Evolutionary conservation across 1,284 basidiomycete genomes (phyloP).

Genomic region (Fomes fomentarius): DNA sequence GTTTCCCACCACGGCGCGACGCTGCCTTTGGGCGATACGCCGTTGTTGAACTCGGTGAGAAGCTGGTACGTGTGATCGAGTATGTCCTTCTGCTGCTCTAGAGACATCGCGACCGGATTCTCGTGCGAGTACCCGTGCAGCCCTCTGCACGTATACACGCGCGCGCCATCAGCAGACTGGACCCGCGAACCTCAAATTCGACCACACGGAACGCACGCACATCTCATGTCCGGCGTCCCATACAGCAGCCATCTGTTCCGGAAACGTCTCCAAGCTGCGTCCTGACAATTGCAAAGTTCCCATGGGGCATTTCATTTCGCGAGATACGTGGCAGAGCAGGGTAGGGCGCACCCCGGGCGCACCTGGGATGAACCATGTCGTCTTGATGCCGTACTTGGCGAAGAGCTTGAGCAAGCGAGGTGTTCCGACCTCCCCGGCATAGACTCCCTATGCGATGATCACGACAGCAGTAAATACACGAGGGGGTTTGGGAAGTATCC

Average conservation of each 20-base stretch:
- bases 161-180: not conserved
- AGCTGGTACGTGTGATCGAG: constrained; percentile 69
- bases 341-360: too few species aligned
- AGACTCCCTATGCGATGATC: constrained; percentile 53
- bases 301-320: too few species aligned
- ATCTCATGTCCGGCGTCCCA: constrained; percentile 74
- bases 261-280: constrained; percentile 73
- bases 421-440: constrained; percentile 74
- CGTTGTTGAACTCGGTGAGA: constrained; percentile 71
- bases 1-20: too few species aligned
- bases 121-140: constrained; percentile 81
- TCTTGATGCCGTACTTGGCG: constrained; percentile 70
- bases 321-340: not conserved
- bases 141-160: constrained; percentile 53
- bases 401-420: constrained; percentile 73
- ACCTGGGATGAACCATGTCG: constrained; percentile 78
- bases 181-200: not conserved
- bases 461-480: not conserved
- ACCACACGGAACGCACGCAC: constrained; percentile 34
- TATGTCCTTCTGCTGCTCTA: constrained; percentile 75
- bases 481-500: too few species aligned
- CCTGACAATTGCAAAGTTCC: constrained; percentile 36
- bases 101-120: constrained; percentile 66
- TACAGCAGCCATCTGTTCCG: constrained; percentile 64
- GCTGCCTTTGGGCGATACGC: constrained; percentile 65